Percentiles rank a stretch among this genome's conserved stretches.
These are phyloP conservation scores for Triticum urartu DNA, from an alignment of 176 grass and related monocot species.

Conservation along the genomic window DNA sequence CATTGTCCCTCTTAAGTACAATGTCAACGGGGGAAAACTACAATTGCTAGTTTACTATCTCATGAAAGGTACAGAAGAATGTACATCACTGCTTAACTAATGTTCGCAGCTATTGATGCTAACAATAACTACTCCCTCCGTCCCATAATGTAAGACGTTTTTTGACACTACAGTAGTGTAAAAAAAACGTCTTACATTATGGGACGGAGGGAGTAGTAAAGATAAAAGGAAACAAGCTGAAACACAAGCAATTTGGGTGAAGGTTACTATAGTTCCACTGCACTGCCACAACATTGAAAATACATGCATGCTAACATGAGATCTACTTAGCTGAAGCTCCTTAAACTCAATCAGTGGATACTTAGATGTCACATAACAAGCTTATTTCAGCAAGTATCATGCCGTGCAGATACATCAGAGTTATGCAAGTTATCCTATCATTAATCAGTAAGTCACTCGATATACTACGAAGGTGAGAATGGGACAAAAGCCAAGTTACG, in stretches of 20 bases:
- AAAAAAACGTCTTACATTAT: no score
- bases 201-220: neutral
- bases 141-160: no score
- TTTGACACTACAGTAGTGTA: no score
- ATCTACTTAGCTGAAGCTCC: conserved; percentile 12
- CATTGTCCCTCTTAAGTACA: neutral
- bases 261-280: conserved; percentile 12
- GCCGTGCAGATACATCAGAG: neutral
- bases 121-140: neutral
- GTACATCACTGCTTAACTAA: neutral
- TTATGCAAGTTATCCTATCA: conserved; percentile 1
- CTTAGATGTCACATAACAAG: neutral
- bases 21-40: neutral
- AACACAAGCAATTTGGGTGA: neutral
- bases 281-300: conserved; percentile 7
- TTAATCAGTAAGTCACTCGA: conserved; percentile 6
- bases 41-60: neutral
- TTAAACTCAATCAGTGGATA: neutral
- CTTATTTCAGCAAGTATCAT: conserved; percentile 4
- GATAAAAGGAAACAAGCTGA: neutral
- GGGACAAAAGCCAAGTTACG: neutral
- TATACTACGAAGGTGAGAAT: neutral
- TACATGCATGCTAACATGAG: conserved; percentile 12
- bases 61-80: neutral
- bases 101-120: neutral